These are phyloP conservation scores for Penicillium sp. DNA, from an alignment of 2,329 filamentous ascomycete species.

Conservation along the genomic window DNA sequence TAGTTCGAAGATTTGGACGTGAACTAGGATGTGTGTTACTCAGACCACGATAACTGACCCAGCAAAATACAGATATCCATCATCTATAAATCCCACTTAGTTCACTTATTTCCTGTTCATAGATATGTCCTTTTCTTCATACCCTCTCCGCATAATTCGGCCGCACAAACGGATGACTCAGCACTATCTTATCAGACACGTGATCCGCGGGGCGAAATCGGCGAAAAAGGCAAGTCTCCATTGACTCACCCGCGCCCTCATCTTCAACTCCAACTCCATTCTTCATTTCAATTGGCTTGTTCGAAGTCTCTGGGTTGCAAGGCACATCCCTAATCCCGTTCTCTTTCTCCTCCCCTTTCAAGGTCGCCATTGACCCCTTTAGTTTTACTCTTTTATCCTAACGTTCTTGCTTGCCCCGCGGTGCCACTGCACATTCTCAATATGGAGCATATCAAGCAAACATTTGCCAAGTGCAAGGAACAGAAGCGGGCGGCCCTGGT, in stretches of 20 bases:
- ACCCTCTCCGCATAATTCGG: not conserved
- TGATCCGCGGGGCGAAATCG: slow-evolving; percentile 20
- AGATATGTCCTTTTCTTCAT: too few relatives aligned
- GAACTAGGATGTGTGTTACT: not conserved
- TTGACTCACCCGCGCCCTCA: slow-evolving; percentile 18
- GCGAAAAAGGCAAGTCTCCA: slow-evolving; percentile 18
- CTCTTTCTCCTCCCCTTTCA: not conserved
- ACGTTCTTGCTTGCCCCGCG: slow-evolving; percentile 15
- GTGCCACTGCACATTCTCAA: slow-evolving; percentile 16
- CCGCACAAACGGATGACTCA: not conserved
- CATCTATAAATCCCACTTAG: not conserved
- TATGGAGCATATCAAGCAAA: slow-evolving; percentile 60
- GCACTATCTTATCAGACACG: slow-evolving; percentile 24
- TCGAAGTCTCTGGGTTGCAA: not conserved
- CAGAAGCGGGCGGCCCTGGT: slow-evolving; percentile 78
- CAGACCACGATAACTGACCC: not conserved
- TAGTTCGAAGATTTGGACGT: not conserved
- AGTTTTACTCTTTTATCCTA: not conserved
- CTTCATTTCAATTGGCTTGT: not conserved
- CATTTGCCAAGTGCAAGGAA: slow-evolving; percentile 62
- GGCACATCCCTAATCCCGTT: not conserved
- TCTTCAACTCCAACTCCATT: slow-evolving; percentile 3
- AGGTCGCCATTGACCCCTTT: slow-evolving; percentile 13
- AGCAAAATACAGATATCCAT: not conserved
- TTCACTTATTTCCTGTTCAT: too few relatives aligned